Evolutionary conservation across 148 eudicot genomes (phyloP).

Genomic region (Linanthus parryae): DNA sequence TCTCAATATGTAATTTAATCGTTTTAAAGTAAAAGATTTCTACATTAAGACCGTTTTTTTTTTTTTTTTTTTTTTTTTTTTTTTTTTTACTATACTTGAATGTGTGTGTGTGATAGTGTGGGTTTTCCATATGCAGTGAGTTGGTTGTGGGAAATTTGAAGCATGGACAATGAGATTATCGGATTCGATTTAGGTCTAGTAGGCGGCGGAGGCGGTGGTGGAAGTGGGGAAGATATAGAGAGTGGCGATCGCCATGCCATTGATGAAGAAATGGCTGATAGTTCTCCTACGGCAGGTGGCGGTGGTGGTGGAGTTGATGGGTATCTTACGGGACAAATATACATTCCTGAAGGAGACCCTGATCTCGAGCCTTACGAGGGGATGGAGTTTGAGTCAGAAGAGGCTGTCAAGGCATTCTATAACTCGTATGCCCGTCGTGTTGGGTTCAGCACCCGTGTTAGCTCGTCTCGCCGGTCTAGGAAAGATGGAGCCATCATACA

Average conservation of each 20-base stretch:
- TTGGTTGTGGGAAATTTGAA: constrained; percentile 8
- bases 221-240: constrained; percentile 23
- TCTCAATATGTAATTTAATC: too few species aligned
- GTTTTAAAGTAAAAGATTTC: too few species aligned
- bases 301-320: constrained; percentile 7
- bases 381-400: constrained; percentile 63
- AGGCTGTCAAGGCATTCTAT: constrained; percentile 57
- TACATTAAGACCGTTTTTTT: too few species aligned
- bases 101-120: not conserved
- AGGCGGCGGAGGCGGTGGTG: constrained; percentile 27
- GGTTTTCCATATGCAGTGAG: constrained; percentile 8
- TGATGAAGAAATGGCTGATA: constrained; percentile 27
- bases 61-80: not conserved
- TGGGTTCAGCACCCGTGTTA: constrained; percentile 61
- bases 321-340: constrained; percentile 14
- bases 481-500: constrained; percentile 63
- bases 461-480: constrained; percentile 55
- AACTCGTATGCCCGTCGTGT: constrained; percentile 56
- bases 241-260: constrained; percentile 25
- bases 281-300: constrained; percentile 15
- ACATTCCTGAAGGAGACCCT: constrained; percentile 37
- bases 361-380: constrained; percentile 58
- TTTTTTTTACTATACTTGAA: not conserved
- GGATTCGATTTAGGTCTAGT: constrained; percentile 46
- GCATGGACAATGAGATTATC: constrained; percentile 42